Base-by-base conservation (phyloP, 2,329 filamentous ascomycete genomes). In the Elsinoe perseae region DNA sequence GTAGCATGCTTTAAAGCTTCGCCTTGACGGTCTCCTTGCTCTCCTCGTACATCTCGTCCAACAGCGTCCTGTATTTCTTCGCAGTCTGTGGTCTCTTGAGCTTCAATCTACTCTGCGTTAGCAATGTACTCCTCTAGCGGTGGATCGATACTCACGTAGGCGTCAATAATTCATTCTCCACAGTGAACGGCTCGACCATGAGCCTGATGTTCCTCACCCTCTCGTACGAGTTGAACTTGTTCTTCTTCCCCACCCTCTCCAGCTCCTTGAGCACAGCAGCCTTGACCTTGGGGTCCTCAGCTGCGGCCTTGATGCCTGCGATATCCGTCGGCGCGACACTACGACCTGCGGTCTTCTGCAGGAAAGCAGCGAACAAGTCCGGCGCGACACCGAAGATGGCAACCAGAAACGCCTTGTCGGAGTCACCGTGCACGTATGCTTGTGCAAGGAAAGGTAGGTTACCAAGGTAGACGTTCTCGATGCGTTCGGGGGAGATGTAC, bases 201-300 rank as follows among this genome's bases (percentile, higher is more conserved):
- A 98, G 73, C 60, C 85, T 73, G 57, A 86, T 79, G 63, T 85
- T 87, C 69, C 80, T 82, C 46, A 97, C 85, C 61, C 83, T 82
- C 78, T 98, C 93, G 64, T 87, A 97, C 63, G 84, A 88, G 68
- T 95, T 93, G 71, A 98, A 91, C 75, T 93, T 95, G 71, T 87
- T 83, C 73, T 84, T 85, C 75, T 81, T 86, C 42, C 82, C 89
- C 58, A 95, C 86, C 56, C 78, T 80, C 58, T 93, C 87, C 30
- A 98, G 75, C 62, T 93, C 82, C 70, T 85, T 86, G 61, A 95
- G 68, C 56, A 95, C 84, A 1, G 87, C 87, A 65, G 81, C 81
- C 62, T 82, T 79, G 20, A 98, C 82, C 66, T 83, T 84, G 52
- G 82, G 77, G 63, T 95, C 83, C 58, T 77, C 75, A 34, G 83